These are phyloP conservation scores for Boletus subluridellus DNA, from an alignment of 1,284 basidiomycete genomes.

Conservation along the genomic window DNA sequence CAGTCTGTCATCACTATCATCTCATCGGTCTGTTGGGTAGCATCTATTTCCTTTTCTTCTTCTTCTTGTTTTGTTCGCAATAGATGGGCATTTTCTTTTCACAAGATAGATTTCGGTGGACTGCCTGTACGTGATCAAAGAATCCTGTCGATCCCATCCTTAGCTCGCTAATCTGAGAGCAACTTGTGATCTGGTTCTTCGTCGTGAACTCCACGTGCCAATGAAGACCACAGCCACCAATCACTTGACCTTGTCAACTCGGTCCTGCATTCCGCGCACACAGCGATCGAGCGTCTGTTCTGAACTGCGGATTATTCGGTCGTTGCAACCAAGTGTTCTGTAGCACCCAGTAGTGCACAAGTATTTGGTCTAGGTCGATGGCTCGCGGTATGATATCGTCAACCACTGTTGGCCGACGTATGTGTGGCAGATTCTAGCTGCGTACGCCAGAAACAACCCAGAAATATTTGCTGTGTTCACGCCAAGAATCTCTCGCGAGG, in stretches of 20 bases:
- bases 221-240: slow-evolving; percentile 2
- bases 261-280: not conserved
- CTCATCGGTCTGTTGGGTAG: slow-evolving; percentile 1
- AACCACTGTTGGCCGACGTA: not conserved
- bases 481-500: not conserved
- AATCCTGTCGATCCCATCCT: slow-evolving; percentile 2
- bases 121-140: not conserved
- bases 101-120: not conserved
- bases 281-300: not conserved
- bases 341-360: not conserved
- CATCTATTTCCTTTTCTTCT: not conserved
- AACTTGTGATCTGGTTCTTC: not conserved
- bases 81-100: slow-evolving; percentile 2
- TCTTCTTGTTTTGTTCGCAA: not conserved
- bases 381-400: not conserved
- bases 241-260: not conserved
- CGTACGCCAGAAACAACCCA: not conserved
- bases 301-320: too few relatives aligned
- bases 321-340: not conserved
- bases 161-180: not conserved
- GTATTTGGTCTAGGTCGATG: not conserved
- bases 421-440: not conserved
- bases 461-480: not conserved
- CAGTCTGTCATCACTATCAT: not conserved
- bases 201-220: slow-evolving; percentile 18